Evolutionary conservation across 331 rosid species (phyloP).

Genomic region (Erythrophleum ivorense): DNA sequence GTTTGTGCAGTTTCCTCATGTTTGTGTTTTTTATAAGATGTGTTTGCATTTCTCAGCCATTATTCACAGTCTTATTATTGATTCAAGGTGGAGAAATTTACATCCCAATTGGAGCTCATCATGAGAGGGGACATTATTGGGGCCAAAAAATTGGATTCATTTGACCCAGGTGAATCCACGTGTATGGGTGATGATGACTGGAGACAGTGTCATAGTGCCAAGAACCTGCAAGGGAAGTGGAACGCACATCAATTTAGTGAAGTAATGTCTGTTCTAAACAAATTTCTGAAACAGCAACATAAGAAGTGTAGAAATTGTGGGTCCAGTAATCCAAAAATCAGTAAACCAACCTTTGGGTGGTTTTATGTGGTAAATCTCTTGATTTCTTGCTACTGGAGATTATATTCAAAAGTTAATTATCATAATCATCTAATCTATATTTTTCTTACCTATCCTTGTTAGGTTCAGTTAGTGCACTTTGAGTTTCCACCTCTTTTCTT

Average conservation of each 20-base stretch:
- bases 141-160: constrained; percentile 62
- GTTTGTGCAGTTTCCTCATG: not conserved
- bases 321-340: constrained; percentile 57
- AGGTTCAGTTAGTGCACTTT: constrained; percentile 8
- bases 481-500: not conserved
- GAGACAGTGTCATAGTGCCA: constrained; percentile 30
- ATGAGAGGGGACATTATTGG: constrained; percentile 62
- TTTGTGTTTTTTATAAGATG: not conserved
- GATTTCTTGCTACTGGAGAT: constrained; percentile 21
- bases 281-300: constrained; percentile 41
- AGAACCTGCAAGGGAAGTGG: constrained; percentile 57
- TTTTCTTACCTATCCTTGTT: constrained; percentile 6
- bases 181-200: constrained; percentile 38
- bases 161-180: constrained; percentile 32
- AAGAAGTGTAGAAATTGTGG: constrained; percentile 57
- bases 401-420: constrained; percentile 26
- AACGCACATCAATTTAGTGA: constrained; percentile 81
- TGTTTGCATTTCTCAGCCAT: constrained; percentile 24
- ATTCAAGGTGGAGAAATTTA: constrained; percentile 65
- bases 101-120: constrained; percentile 70
- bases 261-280: constrained; percentile 64
- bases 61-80: constrained; percentile 32
- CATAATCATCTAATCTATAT: not conserved
- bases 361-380: constrained; percentile 63
- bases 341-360: constrained; percentile 86